Percentiles rank a stretch among this genome's conserved stretches.
Conservation (phyloP, 805 yeast species). For the Myxozyma vanderwaltii region DNA sequence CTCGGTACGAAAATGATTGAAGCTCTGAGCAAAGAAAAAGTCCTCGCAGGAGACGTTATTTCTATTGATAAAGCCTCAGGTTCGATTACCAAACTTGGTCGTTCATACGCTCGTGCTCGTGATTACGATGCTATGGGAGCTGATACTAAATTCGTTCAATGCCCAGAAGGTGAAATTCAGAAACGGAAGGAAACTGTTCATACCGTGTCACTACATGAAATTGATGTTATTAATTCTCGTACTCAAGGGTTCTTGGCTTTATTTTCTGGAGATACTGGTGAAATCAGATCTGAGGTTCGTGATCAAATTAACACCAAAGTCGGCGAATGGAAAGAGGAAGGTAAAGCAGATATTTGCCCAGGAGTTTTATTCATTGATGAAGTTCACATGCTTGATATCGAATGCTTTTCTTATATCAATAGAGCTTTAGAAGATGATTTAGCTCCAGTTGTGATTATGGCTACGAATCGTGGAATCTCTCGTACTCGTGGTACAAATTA, state of each 20-base stretch:
- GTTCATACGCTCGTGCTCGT: slow-evolving; percentile 93
- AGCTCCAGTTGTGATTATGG: slow-evolving; percentile 97
- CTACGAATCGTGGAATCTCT: slow-evolving; percentile 95
- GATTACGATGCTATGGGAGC: slow-evolving; percentile 99
- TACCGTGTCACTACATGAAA: slow-evolving; percentile 96
- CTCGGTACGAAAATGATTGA: slow-evolving; percentile 93
- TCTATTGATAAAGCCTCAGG: slow-evolving; percentile 95
- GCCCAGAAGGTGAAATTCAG: slow-evolving; percentile 98
- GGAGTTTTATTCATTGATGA: slow-evolving; percentile 98
- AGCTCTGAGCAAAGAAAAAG: slow-evolving; percentile 90
- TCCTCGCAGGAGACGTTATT: slow-evolving; percentile 94
- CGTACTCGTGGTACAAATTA: slow-evolving; percentile 90
- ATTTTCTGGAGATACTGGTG: slow-evolving; percentile 96
- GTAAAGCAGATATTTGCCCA: slow-evolving; percentile 94
- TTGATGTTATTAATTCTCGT: slow-evolving; percentile 95
- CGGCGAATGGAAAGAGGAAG: slow-evolving; percentile 98
- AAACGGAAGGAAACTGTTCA: slow-evolving; percentile 94
- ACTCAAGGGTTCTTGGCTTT: slow-evolving; percentile 97
- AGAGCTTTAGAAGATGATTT: slow-evolving; percentile 95
- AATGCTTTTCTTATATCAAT: slow-evolving; percentile 91
- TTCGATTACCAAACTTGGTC: slow-evolving; percentile 88
- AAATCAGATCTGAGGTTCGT: slow-evolving; percentile 91
- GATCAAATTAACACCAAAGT: slow-evolving; percentile 96
- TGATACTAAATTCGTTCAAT: slow-evolving; percentile 94
- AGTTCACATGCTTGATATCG: slow-evolving; percentile 97